Evolutionary conservation across 352 stramenopile genomes (phyloP).

Genomic region (Thalassiosira exigua): DNA sequence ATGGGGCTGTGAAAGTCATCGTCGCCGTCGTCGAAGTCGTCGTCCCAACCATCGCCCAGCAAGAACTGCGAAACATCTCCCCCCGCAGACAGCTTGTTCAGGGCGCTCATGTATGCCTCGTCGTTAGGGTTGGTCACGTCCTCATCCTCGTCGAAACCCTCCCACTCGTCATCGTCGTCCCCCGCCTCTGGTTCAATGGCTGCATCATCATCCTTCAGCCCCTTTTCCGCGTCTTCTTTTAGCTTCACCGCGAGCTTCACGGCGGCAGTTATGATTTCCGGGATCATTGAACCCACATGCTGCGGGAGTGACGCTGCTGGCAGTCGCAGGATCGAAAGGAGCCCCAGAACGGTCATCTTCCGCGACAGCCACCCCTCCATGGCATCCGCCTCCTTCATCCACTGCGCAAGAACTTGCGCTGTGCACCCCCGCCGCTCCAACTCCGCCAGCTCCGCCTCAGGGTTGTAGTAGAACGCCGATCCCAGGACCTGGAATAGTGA

Average conservation of each 20-base stretch:
- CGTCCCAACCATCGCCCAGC: constrained; percentile 84
- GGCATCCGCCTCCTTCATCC: constrained; percentile 88
- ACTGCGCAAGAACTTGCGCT: constrained; percentile 91
- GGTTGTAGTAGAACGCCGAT: constrained; percentile 94
- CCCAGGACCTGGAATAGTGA: constrained; percentile 91
- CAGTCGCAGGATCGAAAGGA: constrained; percentile 91
- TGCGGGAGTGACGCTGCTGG: constrained; percentile 75
- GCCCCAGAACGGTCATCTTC: constrained; percentile 92
- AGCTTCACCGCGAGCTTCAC: constrained; percentile 89
- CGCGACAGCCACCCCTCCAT: constrained; percentile 87
- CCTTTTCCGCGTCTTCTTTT: constrained; percentile 85
- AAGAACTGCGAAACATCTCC: constrained; percentile 81
- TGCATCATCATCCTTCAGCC: constrained; percentile 86
- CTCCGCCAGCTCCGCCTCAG: constrained; percentile 88
- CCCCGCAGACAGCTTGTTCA: constrained; percentile 81
- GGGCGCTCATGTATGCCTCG: constrained; percentile 90
- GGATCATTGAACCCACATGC: constrained; percentile 86
- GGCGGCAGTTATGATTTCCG: constrained; percentile 89
- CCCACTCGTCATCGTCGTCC: constrained; percentile 86
- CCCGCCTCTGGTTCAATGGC: constrained; percentile 85
- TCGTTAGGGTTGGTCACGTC: constrained; percentile 94
- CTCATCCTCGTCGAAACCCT: constrained; percentile 91
- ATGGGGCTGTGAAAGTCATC: constrained; percentile 91
- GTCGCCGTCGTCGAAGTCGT: constrained; percentile 90
- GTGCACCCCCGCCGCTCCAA: constrained; percentile 90